Base-by-base conservation (phyloP, 305 asterid species). In the Fraxinus albicans region DNA sequence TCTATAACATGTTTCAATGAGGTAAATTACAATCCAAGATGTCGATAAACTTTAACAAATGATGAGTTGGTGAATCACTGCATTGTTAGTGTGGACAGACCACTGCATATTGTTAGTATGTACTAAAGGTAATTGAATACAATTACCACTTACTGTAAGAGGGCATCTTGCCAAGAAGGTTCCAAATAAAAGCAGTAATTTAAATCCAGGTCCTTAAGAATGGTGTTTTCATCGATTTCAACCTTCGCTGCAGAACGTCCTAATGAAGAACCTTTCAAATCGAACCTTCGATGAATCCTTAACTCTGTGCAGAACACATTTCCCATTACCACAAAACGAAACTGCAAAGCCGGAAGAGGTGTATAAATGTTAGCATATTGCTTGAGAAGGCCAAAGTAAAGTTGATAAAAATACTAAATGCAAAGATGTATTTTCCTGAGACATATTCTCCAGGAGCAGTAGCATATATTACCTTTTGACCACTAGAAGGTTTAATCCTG, bases 261-360 rank as follows among this genome's bases (percentile, higher is more conserved):
- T 86, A 95, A 89, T 19, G 97, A 93, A 83, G 99, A 97, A 80
- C 99, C 99, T 88, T 97, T 97, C 85, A 97, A 83, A 85, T 97
- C 99, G 84, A 95, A 97, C 84, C 99, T 91, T 75, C 98, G 89
- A 81, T 95, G 98, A 90, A 97, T 94, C 85, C 99, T 89, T 72
- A 94, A 88, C 88, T 92, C 99, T 63, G 99, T 94, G 93, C 96
- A 93, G 92, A 95, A 97, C 99, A 97, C 87, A 87, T 97, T 97
- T 80, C 99, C 98, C 99, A 97, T 97, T 17, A 95, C 99, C 31
- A 95, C 97, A 63, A 97, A 97, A 27, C 99, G 95, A 84, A 96
- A 94, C 99, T 96, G 95, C 90, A 87, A 63, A 83, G 80, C 27
- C 82, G 80, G 53, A 73, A 81, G 50, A 33, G 31, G 76, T 42